These are phyloP conservation scores for Oryza glaberrima DNA, from an alignment of 176 grass and related monocot species.

Conservation along the genomic window DNA sequence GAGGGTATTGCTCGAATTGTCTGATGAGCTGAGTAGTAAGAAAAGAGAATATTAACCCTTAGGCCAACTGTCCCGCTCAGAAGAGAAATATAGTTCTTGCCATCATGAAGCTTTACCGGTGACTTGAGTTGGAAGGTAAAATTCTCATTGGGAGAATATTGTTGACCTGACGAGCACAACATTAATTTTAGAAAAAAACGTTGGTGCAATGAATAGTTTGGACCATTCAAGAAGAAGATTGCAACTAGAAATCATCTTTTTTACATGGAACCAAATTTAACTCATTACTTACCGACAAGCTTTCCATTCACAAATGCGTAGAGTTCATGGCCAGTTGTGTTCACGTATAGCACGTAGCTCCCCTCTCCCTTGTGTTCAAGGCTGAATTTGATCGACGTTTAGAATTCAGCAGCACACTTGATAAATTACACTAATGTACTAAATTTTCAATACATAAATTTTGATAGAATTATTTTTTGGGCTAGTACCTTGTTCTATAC, in stretches of 20 bases:
- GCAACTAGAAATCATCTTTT: too few relatives aligned
- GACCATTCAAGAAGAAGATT: too few relatives aligned
- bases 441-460: too few relatives aligned
- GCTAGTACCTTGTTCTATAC: conserved; percentile 58
- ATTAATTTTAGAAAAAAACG: neutral
- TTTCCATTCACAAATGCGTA: conserved; percentile 26
- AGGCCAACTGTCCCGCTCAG: conserved; percentile 63
- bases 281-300: conserved; percentile 9
- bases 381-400: neutral
- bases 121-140: conserved; percentile 15
- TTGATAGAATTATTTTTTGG: neutral
- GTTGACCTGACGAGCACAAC: neutral
- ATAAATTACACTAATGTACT: too few relatives aligned
- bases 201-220: too few relatives aligned
- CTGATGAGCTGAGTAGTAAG: neutral
- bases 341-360: conserved; percentile 10
- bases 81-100: conserved; percentile 51
- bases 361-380: neutral
- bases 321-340: conserved; percentile 26
- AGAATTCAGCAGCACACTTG: too few relatives aligned
- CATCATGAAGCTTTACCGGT: neutral
- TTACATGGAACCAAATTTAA: neutral
- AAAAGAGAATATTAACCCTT: conserved; percentile 37
- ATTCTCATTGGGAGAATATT: neutral
- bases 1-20: neutral